phyloP scores from a whole-genome alignment of 306 rosid species.

The Neltuma alba region DNA sequence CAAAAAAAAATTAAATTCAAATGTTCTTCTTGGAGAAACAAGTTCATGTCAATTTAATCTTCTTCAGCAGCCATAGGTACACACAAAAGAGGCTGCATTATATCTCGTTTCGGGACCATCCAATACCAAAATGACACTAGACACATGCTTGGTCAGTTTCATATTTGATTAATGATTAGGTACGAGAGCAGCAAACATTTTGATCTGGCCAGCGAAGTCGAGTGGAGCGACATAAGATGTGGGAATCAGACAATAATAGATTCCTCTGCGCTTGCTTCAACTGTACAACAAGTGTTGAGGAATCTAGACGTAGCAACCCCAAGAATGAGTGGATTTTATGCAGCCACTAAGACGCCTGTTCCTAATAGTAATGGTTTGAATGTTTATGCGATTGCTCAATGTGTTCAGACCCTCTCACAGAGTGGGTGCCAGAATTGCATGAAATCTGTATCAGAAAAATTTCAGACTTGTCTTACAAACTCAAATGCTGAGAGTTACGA shows the following conservation, averaged over 20 bases:
- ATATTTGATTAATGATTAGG: not conserved
- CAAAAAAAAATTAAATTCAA: too few relatives aligned
- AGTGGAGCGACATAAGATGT: conserved; percentile 40
- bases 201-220: conserved; percentile 28
- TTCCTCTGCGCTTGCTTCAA: not conserved
- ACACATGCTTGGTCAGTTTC: not conserved
- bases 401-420: conserved; percentile 50
- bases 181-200: conserved; percentile 38
- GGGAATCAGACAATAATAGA: conserved; percentile 28
- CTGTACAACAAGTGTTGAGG: conserved; percentile 21
- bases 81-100: not conserved
- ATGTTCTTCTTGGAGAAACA: too few relatives aligned
- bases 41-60: too few relatives aligned
- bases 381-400: conserved; percentile 66
- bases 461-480: conserved; percentile 52
- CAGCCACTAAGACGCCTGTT: conserved; percentile 45
- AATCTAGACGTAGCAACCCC: conserved; percentile 44
- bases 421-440: conserved; percentile 49
- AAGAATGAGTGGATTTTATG: conserved; percentile 48
- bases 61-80: too few relatives aligned
- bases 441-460: conserved; percentile 37
- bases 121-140: not conserved
- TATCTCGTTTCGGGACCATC: not conserved
- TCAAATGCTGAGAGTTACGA: conserved; percentile 53
- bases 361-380: conserved; percentile 18